Evolutionary conservation across 768 basidiomycete species (phyloP).

Genomic region (Daedalea quercina): DNA sequence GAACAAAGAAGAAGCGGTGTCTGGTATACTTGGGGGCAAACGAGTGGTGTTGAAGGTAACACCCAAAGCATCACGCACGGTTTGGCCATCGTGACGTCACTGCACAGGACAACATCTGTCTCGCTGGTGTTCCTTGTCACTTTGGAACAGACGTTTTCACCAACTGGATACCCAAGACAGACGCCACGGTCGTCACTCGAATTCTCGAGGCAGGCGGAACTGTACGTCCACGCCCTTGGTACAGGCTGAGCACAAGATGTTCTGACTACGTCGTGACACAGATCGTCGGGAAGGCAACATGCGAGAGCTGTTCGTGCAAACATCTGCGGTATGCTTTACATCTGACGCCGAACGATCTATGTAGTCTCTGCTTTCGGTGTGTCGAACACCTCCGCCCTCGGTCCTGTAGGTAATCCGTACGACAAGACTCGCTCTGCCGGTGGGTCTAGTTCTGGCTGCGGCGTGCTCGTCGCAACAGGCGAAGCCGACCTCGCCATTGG

Average conservation of each 20-base stretch:
- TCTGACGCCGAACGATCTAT: background rate
- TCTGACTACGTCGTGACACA: background rate
- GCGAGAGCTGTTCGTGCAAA: slow-evolving; percentile 22
- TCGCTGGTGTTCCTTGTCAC: slow-evolving; percentile 33
- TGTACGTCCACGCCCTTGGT: slow-evolving; percentile 3
- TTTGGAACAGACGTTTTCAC: slow-evolving; percentile 34
- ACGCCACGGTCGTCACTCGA: slow-evolving; percentile 39
- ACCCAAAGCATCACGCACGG: no score
- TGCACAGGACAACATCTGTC: slow-evolving; percentile 15
- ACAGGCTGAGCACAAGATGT: no score
- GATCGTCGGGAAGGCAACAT: slow-evolving; percentile 32
- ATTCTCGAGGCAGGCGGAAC: slow-evolving; percentile 35
- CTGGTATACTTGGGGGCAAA: slow-evolving; percentile 28
- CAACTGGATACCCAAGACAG: slow-evolving; percentile 27
- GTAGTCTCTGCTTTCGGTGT: slow-evolving; percentile 28
- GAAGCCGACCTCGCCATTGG: slow-evolving; percentile 40
- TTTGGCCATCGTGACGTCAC: background rate
- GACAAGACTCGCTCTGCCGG: slow-evolving; percentile 35
- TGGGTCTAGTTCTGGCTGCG: slow-evolving; percentile 39
- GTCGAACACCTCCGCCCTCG: slow-evolving; percentile 30
- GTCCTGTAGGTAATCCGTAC: slow-evolving; percentile 38
- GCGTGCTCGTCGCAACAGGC: slow-evolving; percentile 32
- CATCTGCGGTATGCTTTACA: background rate
- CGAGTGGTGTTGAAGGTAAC: slow-evolving; percentile 36
- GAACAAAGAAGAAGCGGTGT: slow-evolving; percentile 7